Evolutionary conservation across 2,329 filamentous ascomycete species (phyloP).

Genomic region (Aspergillus fischeri): DNA sequence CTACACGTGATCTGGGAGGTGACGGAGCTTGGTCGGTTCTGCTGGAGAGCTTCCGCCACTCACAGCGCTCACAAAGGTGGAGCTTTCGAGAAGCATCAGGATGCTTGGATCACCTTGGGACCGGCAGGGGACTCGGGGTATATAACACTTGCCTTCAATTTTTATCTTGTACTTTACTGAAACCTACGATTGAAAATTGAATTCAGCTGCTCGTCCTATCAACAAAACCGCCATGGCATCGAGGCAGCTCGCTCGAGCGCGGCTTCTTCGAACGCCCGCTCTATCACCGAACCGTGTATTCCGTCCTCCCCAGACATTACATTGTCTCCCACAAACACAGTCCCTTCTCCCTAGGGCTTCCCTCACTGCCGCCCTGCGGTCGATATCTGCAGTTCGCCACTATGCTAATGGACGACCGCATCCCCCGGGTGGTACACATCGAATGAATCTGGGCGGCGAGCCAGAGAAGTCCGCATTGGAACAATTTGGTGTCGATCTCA

Average conservation of each 20-base stretch:
- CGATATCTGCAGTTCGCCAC: conserved; percentile 23
- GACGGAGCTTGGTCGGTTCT: conserved; percentile 24
- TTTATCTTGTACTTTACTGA: conserved; percentile 5
- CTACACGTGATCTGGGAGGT: conserved; percentile 28
- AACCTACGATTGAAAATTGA: conserved; percentile 2
- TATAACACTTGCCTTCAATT: background rate
- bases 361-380: conserved; percentile 5
- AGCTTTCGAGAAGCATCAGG: conserved; percentile 37
- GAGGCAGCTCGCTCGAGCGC: conserved; percentile 28
- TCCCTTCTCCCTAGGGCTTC: conserved; percentile 12
- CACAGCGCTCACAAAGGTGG: conserved; percentile 21
- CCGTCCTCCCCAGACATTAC: conserved; percentile 16
- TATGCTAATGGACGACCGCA: conserved; percentile 67
- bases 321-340: conserved; percentile 15
- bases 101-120: conserved; percentile 2
- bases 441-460: conserved; percentile 79
- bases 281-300: conserved; percentile 18
- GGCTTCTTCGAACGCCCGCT: conserved; percentile 25
- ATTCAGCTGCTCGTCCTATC: background rate
- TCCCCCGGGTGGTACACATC: conserved; percentile 86
- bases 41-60: conserved; percentile 30
- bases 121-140: background rate
- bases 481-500: conserved; percentile 87
- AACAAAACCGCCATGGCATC: conserved; percentile 26
- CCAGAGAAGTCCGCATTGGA: conserved; percentile 82